Conservation (phyloP, 352 stramenopile species). For the Pythium sp. region DNA sequence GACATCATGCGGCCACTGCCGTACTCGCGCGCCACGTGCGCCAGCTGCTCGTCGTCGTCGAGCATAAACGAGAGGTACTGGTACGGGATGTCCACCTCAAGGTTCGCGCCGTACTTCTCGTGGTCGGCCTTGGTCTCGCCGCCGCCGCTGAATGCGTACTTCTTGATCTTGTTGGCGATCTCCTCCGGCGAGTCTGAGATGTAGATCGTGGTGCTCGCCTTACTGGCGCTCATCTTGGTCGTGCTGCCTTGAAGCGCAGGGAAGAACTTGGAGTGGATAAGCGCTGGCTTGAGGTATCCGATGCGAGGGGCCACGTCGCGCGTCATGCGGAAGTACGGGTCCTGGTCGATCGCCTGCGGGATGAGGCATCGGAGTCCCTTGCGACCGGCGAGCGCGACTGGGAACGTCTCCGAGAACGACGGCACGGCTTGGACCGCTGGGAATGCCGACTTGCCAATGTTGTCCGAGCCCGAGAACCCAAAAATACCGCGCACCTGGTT, state of each 20-base stretch:
- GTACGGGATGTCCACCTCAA: conserved; percentile 98
- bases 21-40: conserved; percentile 94
- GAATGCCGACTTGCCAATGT: conserved; percentile 99
- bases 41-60: conserved; percentile 97
- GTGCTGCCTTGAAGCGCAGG: conserved; percentile 95
- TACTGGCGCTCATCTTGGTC: conserved; percentile 99
- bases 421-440: conserved; percentile 97
- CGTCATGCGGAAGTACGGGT: conserved; percentile 98
- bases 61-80: conserved; percentile 99
- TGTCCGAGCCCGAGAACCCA: conserved; percentile 97
- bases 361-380: conserved; percentile 97
- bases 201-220: conserved; percentile 97
- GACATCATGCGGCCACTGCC: conserved; percentile 95
- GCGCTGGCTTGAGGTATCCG: conserved; percentile 93
- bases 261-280: conserved; percentile 99
- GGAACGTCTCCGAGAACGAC: conserved; percentile 98
- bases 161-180: conserved; percentile 92
- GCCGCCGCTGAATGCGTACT: conserved; percentile 91
- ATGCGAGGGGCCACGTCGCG: conserved; percentile 98
- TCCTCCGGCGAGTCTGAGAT: conserved; percentile 97
- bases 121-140: conserved; percentile 98
- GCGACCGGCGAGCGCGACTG: conserved; percentile 79
- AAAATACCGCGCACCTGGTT: conserved; percentile 98
- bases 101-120: conserved; percentile 97
- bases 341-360: conserved; percentile 99